These are phyloP conservation scores for Penicillium sp. DNA, from an alignment of 2,329 filamentous ascomycete genomes.

Conservation along the genomic window DNA sequence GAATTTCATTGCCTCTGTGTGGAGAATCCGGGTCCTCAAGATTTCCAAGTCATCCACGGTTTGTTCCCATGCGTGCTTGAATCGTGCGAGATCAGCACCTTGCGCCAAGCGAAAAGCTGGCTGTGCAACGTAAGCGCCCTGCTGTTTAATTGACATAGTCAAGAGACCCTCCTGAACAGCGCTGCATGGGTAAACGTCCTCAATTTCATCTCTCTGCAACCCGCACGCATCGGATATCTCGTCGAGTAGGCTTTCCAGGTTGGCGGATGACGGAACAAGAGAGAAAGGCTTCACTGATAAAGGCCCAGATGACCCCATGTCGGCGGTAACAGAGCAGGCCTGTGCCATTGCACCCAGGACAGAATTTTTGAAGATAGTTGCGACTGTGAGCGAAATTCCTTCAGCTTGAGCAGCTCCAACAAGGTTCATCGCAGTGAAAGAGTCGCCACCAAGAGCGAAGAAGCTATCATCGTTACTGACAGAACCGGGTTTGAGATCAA, in stretches of 20 bases:
- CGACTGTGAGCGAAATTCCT: slow-evolving; percentile 38
- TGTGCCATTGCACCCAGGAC: slow-evolving; percentile 41
- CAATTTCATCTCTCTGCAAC: slow-evolving; percentile 24
- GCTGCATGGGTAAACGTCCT: slow-evolving; percentile 41
- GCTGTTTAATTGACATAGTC: slow-evolving; percentile 44
- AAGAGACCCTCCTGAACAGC: slow-evolving; percentile 43
- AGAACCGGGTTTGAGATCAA: slow-evolving; percentile 34
- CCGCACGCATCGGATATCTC: slow-evolving; percentile 29
- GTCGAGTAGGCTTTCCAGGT: slow-evolving; percentile 19
- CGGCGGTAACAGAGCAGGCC: slow-evolving; percentile 15
- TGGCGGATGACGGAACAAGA: slow-evolving; percentile 19
- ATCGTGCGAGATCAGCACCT: slow-evolving; percentile 36
- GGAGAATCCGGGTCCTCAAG: slow-evolving; percentile 44
- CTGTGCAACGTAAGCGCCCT: slow-evolving; percentile 46
- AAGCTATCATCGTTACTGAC: slow-evolving; percentile 43
- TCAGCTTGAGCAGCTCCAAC: slow-evolving; percentile 38
- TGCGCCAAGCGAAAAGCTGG: slow-evolving; percentile 38
- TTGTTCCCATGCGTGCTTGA: slow-evolving; percentile 45
- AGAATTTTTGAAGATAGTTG: slow-evolving; percentile 42
- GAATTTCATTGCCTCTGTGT: slow-evolving; percentile 33
- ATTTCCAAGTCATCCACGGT: slow-evolving; percentile 43
- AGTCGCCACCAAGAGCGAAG: slow-evolving; percentile 44
- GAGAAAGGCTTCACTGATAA: slow-evolving; percentile 23
- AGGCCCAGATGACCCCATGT: not conserved
- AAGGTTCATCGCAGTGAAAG: slow-evolving; percentile 44